Base-by-base conservation (phyloP, 495 filamentous ascomycete species). In the Tuber umbilicatum region DNA sequence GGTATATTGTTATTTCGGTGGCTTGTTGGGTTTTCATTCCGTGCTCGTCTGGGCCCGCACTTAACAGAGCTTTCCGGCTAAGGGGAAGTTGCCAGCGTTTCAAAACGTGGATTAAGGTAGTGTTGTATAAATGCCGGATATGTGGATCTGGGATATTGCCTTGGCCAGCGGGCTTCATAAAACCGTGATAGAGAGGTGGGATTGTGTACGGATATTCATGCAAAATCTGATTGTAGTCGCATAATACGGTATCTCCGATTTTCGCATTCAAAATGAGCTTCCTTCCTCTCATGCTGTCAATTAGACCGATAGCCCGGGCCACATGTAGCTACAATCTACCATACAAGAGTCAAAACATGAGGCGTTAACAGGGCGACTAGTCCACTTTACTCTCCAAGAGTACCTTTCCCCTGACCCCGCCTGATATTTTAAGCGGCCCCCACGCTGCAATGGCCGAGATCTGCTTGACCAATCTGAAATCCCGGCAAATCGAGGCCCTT, bases 191-290 rank as follows among this genome's bases (percentile, higher is more conserved):
- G 27, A 27, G 77, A 75, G 70, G 55, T 0, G 35, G 3, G 40
- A 37, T 39, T 70, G 27, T 67, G 72, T 86, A 95, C 93, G 90
- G 37, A 93, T 92, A 88, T 98, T 99, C 83, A 98, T 94, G 82
- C 98, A 99, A 86, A 98, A 98, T 69, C 98, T 99, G 10, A 96
- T 96, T 10, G 92, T 94, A 4, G 95, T 98, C 79, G 97, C 86
- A 87, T 97, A 98, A 86, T 91, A 97, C 6, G 96, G 94, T 86
- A 98, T 99, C 77, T 87, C 85, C 55, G 81, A 72, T 42, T 79
- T 72, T 35, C 27, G 42, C 68, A 38, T 14, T 39, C 31, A 71
- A 69, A 42, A 74, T 73, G n/a, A 68, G 74, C 27, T 31, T 39
- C 73, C 16, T 55, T 45, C 50, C 55, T 55, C 69, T 73, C 42